Evolutionary conservation across 192 early-diverging fungal species (phyloP).

Genomic region (Mortierella antarctica): DNA sequence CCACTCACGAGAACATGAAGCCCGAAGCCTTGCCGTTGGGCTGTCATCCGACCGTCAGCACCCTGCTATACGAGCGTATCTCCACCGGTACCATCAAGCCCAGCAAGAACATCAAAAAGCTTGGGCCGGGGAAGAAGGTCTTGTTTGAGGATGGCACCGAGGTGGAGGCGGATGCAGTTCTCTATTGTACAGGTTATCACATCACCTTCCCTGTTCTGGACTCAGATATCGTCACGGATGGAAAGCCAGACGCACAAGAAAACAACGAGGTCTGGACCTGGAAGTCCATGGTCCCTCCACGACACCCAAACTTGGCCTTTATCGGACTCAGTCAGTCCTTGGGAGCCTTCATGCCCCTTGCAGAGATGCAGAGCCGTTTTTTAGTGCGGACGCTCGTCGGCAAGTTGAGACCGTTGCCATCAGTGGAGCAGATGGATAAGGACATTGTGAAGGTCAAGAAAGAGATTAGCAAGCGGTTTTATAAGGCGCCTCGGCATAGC

Average conservation of each 20-base stretch:
- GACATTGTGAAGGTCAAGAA: slow-evolving; percentile 34
- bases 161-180: slow-evolving; percentile 64
- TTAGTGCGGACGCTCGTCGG: slow-evolving; percentile 58
- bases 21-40: slow-evolving; percentile 51
- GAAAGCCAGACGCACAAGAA: slow-evolving; percentile 41
- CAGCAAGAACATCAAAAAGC: slow-evolving; percentile 56
- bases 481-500: slow-evolving; percentile 58
- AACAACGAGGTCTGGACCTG: slow-evolving; percentile 64
- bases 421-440: slow-evolving; percentile 59
- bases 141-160: slow-evolving; percentile 68
- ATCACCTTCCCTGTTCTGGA: slow-evolving; percentile 64
- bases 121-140: slow-evolving; percentile 54
- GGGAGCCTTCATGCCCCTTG: slow-evolving; percentile 66
- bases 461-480: slow-evolving; percentile 22
- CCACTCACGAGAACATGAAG: slow-evolving; percentile 53
- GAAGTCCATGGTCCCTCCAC: slow-evolving; percentile 66
- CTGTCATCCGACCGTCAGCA: slow-evolving; percentile 61
- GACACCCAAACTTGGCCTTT: slow-evolving; percentile 66
- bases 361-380: slow-evolving; percentile 67
- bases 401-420: slow-evolving; percentile 43
- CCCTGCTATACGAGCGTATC: slow-evolving; percentile 61
- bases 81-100: slow-evolving; percentile 62
- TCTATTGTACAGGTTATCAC: slow-evolving; percentile 74
- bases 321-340: slow-evolving; percentile 64
- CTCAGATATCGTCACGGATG: slow-evolving; percentile 47